Evolutionary conservation across 371 early-diverging fungal genomes (phyloP), one percentile per base, ranked within the genome.

Genomic region (Neoconidiobolus thromboides): DNA sequence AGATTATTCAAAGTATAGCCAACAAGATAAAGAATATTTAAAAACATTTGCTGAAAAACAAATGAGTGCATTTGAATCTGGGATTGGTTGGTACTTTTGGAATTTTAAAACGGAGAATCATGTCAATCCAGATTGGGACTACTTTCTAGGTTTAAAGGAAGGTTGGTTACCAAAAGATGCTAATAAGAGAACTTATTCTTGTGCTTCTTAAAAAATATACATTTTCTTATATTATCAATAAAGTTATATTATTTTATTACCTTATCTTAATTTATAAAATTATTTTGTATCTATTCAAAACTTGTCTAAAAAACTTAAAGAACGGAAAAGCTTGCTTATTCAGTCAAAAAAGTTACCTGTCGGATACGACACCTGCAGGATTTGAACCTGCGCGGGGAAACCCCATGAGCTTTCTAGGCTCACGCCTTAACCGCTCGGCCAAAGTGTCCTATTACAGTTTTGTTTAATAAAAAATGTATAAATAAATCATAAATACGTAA

Each of bases 51-150:
- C 70, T 7, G 58, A 63, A 58, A 71, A 70, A 0, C 78, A 76
- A 60, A 37, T 76, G 54, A 73, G 73, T 55, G 66, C 76, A 1
- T 78, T 70, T 62, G 76, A 78, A 57, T 64, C 43, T 57, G 74
- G 74, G 1, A 62, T 64, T 5, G 78, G 76, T 0, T 78, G 78
- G 76, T 71, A 73, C 48, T 76, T 67, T 54, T 76, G 76, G 78
- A 76, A 73, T 65, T 78, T 75, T 58, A 75, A 75, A 65, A 70
- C 78, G 2, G 75, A 75, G 49, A 47, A 58, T 26, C 48, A 58
- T 53, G 52, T 58, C 1, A 68, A 65, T 43, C 68, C 68, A 2
- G 60, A 63, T 7, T 70, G 71, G 68, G 67, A 68, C 3, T 68
- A 64, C 40, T 60, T 62, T 14, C 53, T 64, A 15, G 67, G 67